Evolutionary conservation across 2,329 filamentous ascomycete species (phyloP).

Genomic region (Penicillium brasilianum): DNA sequence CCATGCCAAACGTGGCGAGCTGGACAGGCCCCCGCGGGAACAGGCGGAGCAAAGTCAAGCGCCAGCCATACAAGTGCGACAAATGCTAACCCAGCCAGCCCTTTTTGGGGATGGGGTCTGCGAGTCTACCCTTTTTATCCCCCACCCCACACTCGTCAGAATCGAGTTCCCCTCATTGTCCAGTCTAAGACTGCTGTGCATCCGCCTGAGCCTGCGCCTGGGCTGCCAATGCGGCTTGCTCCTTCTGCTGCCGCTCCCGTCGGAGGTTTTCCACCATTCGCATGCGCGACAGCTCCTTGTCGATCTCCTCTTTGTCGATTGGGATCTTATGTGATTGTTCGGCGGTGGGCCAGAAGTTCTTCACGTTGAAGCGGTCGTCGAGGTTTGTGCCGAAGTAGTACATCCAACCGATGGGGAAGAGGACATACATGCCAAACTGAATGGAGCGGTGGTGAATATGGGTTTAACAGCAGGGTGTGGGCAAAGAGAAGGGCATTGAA

Average conservation of each 20-base stretch:
- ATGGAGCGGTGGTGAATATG: not conserved
- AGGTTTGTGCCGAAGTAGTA: conserved; percentile 99
- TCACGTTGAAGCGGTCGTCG: conserved; percentile 85
- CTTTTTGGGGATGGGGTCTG: not conserved
- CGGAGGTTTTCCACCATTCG: conserved; percentile 55
- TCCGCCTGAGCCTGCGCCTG: conserved; percentile 23
- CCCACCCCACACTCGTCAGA: not conserved
- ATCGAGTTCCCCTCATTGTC: conserved; percentile 20
- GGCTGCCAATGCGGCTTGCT: conserved; percentile 7
- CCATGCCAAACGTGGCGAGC: not conserved
- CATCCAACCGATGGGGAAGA: conserved; percentile 99
- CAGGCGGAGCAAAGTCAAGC: not conserved
- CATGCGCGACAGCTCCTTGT: conserved; percentile 76
- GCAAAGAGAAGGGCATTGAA: not conserved
- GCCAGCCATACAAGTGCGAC: not conserved
- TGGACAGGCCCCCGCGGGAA: not conserved
- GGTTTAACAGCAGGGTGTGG: not conserved
- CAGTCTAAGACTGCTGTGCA: conserved; percentile 16
- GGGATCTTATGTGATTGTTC: conserved; percentile 60
- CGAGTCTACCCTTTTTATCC: not conserved
- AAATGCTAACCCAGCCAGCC: not conserved
- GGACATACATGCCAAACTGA: conserved; percentile 97
- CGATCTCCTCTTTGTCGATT: conserved; percentile 64
- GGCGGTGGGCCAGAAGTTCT: conserved; percentile 88
- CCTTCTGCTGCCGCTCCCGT: conserved; percentile 49